Conservation (phyloP, 768 basidiomycete species). For the Boletellus sp. region DNA sequence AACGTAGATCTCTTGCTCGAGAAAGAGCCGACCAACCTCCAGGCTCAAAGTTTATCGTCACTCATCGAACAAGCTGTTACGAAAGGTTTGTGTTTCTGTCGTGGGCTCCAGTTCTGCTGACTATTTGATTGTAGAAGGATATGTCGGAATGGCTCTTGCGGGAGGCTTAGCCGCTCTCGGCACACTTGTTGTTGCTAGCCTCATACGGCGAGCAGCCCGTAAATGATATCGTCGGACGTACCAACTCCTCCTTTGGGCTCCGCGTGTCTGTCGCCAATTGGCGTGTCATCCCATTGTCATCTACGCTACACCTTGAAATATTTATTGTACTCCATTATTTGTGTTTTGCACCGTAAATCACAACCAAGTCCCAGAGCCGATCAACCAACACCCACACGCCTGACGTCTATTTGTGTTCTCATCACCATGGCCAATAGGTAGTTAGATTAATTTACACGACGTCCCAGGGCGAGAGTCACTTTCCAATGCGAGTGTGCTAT, state of each 20-base stretch:
- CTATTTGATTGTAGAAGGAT: constrained; percentile 66
- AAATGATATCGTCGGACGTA: constrained; percentile 27
- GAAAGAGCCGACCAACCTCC: constrained; percentile 91
- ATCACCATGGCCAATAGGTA: constrained; percentile 12
- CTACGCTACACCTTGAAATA: constrained; percentile 9
- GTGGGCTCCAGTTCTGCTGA: background rate
- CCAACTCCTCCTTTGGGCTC: constrained; percentile 14
- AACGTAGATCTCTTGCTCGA: constrained; percentile 73
- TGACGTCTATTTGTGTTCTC: constrained; percentile 1
- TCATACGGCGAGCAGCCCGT: constrained; percentile 79
- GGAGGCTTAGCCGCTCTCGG: constrained; percentile 88
- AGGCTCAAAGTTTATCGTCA: constrained; percentile 80
- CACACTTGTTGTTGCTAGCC: constrained; percentile 64
- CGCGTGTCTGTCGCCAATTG: constrained; percentile 14
- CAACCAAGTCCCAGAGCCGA: constrained; percentile 13
- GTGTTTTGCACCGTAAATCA: constrained; percentile 4
- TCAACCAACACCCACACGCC: background rate
- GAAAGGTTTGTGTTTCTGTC: constrained; percentile 59
- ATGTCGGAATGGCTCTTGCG: constrained; percentile 94
- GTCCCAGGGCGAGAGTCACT: constrained; percentile 17
- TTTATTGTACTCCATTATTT: constrained; percentile 27
- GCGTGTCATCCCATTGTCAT: constrained; percentile 8
- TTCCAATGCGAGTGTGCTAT: constrained; percentile 27
- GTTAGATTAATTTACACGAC: constrained; percentile 31
- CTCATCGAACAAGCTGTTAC: constrained; percentile 85